phyloP scores from a whole-genome alignment of 2,329 filamentous ascomycete genomes.

The Pyrenophora tritici-repentis region DNA sequence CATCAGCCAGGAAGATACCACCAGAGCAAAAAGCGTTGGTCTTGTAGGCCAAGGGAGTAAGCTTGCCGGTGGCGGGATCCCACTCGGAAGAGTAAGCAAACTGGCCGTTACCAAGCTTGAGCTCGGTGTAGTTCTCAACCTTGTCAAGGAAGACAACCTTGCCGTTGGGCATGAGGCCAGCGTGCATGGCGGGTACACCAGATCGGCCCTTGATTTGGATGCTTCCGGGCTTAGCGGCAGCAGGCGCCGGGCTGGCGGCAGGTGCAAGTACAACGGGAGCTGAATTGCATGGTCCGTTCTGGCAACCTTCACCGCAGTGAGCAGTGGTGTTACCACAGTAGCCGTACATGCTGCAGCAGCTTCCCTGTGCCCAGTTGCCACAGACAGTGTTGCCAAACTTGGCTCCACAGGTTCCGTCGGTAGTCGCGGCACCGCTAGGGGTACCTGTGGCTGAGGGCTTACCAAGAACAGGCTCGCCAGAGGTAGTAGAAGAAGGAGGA shows the following conservation, averaged over 20 bases:
- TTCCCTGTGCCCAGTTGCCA: conserved; percentile 57
- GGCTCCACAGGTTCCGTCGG: conserved; percentile 60
- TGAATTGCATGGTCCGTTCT: conserved; percentile 57
- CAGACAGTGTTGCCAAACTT: conserved; percentile 57
- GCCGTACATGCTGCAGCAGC: conserved; percentile 63
- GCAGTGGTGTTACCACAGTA: conserved; percentile 57
- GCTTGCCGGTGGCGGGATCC: conserved; percentile 56
- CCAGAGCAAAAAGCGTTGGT: conserved; percentile 68
- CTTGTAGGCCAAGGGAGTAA: conserved; percentile 55
- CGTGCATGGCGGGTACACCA: conserved; percentile 68
- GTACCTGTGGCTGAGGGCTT: conserved; percentile 31
- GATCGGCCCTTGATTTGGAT: conserved; percentile 59
- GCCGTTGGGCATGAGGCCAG: conserved; percentile 63
- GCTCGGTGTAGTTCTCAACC: conserved; percentile 65
- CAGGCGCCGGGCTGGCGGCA: conserved; percentile 53
- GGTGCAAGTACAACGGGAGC: conserved; percentile 49
- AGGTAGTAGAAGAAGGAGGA: conserved; percentile 40
- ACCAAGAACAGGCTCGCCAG: conserved; percentile 46
- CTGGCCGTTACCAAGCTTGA: conserved; percentile 59
- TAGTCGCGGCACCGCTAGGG: conserved; percentile 46
- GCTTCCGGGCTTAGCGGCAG: conserved; percentile 51
- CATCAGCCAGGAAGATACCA: conserved; percentile 63
- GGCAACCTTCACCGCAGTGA: conserved; percentile 62
- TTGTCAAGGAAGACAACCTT: conserved; percentile 67
- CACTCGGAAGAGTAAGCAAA: conserved; percentile 66